Evolutionary conservation across 495 filamentous ascomycete species (phyloP), one percentile per base, ranked within the genome.

Genomic region (Cladorrhinum samala): DNA sequence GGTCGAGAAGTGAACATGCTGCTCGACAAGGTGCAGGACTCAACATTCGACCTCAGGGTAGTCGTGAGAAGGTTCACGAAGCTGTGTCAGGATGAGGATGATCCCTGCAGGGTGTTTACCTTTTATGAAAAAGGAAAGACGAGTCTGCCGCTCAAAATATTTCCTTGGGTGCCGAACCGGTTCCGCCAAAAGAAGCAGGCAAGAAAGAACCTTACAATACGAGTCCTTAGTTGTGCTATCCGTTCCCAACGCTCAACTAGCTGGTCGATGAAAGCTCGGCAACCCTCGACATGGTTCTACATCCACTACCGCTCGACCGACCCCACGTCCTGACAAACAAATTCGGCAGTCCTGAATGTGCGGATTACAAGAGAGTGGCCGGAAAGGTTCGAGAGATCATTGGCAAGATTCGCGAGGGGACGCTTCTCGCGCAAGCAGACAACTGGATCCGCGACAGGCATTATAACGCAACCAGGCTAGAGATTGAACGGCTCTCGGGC

Each of bases 401-500:
- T 18, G 3, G 30, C 23, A 24, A 56, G 24, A 63, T 65, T 42
- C 64, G 58, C 30, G 8, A 58, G 23, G 54, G 52, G 38, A 46
- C 50, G 7, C 54, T 41, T 16, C 54, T 65, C n/a, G 30, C 30
- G 18, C 40, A 54, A 52, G 63, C 63, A 9, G 60, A 66, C 49
- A 17, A 21, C 30, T 66, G 59, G 58, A 65, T 66, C 19, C 52
- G 49, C 37, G 4, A 49, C 20, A 48, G 55, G 9, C 38, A 39
- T 51, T 68, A 67, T 48, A 52, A 50, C 7, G 33, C 9, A 9
- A 43, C 59, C 20, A 61, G 43, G 21, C 64, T 72, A 43, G 40
- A 59, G 37, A 70, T 72, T 58, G 53, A 66, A 52, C 65, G 64
- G 33, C 64, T 73, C 43, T 73, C 66, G 18, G 63, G 69, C 45